These are phyloP conservation scores for Flaveria bidentis DNA, from an alignment of 129 eudicot genomes.

Conservation along the genomic window DNA sequence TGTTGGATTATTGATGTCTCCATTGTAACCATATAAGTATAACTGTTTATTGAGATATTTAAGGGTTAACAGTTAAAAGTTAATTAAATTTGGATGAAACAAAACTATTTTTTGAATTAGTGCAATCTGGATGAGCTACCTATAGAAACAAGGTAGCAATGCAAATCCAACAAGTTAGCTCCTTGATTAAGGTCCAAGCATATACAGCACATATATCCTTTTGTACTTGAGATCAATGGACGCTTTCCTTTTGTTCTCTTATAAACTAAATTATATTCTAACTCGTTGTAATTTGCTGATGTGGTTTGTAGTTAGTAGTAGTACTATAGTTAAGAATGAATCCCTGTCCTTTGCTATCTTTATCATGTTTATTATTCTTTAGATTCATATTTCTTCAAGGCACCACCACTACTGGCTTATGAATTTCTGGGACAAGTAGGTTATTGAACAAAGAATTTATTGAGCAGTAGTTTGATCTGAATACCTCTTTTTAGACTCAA, in stretches of 20 bases:
- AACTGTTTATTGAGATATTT: neutral
- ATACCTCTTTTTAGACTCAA: neutral
- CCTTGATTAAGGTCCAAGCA: neutral
- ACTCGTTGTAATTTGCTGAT: constrained; percentile 1
- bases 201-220: neutral
- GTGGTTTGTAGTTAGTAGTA: neutral
- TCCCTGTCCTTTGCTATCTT: neutral
- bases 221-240: neutral
- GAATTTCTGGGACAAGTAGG: constrained; percentile 7
- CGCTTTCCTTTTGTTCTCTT: neutral
- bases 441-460: neutral
- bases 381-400: neutral
- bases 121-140: constrained; percentile 8
- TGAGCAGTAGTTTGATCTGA: constrained; percentile 1
- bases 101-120: neutral
- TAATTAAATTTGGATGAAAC: neutral
- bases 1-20: constrained; percentile 4
- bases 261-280: too few relatives aligned
- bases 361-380: neutral
- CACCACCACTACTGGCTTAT: neutral
- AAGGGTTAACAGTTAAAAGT: neutral
- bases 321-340: neutral
- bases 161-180: neutral
- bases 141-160: constrained; percentile 2
- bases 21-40: neutral